These are phyloP conservation scores for Collybia sp. DNA, from an alignment of 768 basidiomycete genomes.

Conservation along the genomic window DNA sequence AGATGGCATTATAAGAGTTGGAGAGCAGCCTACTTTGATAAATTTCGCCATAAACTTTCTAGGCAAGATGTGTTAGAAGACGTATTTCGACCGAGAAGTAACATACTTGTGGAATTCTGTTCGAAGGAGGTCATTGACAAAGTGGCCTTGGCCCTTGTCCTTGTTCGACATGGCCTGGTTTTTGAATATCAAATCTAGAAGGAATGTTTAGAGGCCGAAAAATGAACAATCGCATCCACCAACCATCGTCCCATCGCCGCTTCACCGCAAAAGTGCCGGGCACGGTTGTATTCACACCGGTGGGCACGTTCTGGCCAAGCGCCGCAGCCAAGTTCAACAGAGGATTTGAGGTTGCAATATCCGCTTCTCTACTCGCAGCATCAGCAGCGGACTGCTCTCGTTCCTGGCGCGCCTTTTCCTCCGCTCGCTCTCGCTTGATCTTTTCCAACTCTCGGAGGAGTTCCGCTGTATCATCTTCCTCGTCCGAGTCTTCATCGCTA, in stretches of 20 bases:
- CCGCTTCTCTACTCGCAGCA: conserved; percentile 65
- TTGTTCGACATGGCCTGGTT: conserved; percentile 81
- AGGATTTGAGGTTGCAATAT: conserved; percentile 86
- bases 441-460: conserved; percentile 96
- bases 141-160: conserved; percentile 66
- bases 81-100: background rate
- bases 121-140: conserved; percentile 92
- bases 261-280: conserved; percentile 90
- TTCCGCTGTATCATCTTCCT: conserved; percentile 92
- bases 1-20: background rate
- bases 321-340: conserved; percentile 89
- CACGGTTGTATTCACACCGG: conserved; percentile 64
- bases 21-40: conserved; percentile 55
- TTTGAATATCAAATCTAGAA: conserved; percentile 92
- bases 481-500: conserved; percentile 44
- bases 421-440: conserved; percentile 94
- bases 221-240: conserved; percentile 15
- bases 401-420: conserved; percentile 84
- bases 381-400: conserved; percentile 61
- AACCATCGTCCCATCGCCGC: conserved; percentile 93
- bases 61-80: conserved; percentile 4
- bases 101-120: conserved; percentile 92
- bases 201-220: background rate
- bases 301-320: conserved; percentile 65
- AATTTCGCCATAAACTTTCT: conserved; percentile 94